These are phyloP conservation scores for Candolleomyces aberdarensis DNA, from an alignment of 768 basidiomycete species.

Conservation along the genomic window DNA sequence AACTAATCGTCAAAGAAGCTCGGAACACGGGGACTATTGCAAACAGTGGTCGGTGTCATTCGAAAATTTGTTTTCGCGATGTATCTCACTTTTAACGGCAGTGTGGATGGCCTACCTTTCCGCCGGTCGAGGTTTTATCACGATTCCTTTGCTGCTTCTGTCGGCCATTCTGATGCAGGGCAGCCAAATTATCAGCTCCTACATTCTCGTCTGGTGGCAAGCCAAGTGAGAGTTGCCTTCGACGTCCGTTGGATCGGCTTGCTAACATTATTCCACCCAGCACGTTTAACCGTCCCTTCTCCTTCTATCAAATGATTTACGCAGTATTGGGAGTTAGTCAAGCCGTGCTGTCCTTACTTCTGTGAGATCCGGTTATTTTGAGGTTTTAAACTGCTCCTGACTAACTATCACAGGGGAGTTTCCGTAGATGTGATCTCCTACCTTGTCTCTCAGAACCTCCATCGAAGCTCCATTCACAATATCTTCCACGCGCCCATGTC, in stretches of 20 bases:
- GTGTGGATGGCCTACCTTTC: constrained; percentile 59
- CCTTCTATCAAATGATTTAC: constrained; percentile 65
- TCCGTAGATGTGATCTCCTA: constrained; percentile 55
- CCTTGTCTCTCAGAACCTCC: constrained; percentile 60
- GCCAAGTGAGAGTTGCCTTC: constrained; percentile 38
- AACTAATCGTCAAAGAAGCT: constrained; percentile 62
- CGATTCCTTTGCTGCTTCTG: constrained; percentile 47
- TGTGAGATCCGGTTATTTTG: constrained; percentile 34
- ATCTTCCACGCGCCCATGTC: constrained; percentile 73
- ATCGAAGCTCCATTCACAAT: constrained; percentile 50
- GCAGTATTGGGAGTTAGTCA: constrained; percentile 59
- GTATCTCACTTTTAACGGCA: constrained; percentile 16
- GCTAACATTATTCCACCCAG: constrained; percentile 19
- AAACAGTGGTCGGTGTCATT: constrained; percentile 33
- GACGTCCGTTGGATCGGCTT: neutral
- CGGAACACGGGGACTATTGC: constrained; percentile 65
- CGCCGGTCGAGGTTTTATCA: constrained; percentile 51
- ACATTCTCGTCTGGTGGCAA: constrained; percentile 75
- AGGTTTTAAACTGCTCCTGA: neutral
- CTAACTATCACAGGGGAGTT: constrained; percentile 36
- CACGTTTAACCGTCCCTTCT: constrained; percentile 44
- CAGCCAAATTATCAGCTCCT: constrained; percentile 58
- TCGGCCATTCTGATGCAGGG: constrained; percentile 58
- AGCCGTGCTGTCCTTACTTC: constrained; percentile 49
- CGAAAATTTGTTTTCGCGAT: neutral